These are phyloP conservation scores for Aspergillus heteromorphus DNA, from an alignment of 495 filamentous ascomycete species.

Conservation along the genomic window DNA sequence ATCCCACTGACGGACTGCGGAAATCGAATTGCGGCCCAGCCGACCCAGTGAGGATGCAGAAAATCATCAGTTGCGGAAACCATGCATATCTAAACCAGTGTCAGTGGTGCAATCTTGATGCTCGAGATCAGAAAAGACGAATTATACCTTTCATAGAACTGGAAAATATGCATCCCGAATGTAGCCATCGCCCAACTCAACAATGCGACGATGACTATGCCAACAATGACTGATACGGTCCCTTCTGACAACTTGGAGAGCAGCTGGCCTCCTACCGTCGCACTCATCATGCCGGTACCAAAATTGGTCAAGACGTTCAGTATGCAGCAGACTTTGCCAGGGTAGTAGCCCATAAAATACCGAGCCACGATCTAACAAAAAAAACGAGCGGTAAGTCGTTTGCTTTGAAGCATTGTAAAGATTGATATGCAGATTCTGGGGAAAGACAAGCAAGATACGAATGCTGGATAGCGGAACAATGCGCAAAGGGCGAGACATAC, in stretches of 20 bases:
- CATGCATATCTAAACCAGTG: conserved; percentile 51
- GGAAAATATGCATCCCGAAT: conserved; percentile 71
- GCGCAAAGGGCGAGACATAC: conserved; percentile 26
- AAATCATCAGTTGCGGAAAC: conserved; percentile 60
- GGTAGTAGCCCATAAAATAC: conserved; percentile 76
- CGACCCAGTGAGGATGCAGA: conserved; percentile 62
- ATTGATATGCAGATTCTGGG: neutral
- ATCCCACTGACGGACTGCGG: conserved; percentile 31
- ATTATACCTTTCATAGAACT: conserved; percentile 55
- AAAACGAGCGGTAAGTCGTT: conserved; percentile 7
- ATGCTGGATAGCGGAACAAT: neutral
- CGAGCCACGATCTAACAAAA: conserved; percentile 55
- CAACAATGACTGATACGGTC: conserved; percentile 57
- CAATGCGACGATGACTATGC: conserved; percentile 61
- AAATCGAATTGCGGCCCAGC: conserved; percentile 64
- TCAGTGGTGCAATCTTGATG: neutral
- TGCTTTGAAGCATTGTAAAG: neutral
- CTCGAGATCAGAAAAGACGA: neutral
- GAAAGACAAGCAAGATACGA: neutral
- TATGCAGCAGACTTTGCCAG: conserved; percentile 60
- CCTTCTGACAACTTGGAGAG: conserved; percentile 54
- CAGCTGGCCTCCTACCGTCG: conserved; percentile 49
- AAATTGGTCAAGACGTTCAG: conserved; percentile 67
- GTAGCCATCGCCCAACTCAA: conserved; percentile 60
- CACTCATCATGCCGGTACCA: conserved; percentile 64